Conservation (phyloP, 163 green algal species). For the Volvox carteri region DNA sequence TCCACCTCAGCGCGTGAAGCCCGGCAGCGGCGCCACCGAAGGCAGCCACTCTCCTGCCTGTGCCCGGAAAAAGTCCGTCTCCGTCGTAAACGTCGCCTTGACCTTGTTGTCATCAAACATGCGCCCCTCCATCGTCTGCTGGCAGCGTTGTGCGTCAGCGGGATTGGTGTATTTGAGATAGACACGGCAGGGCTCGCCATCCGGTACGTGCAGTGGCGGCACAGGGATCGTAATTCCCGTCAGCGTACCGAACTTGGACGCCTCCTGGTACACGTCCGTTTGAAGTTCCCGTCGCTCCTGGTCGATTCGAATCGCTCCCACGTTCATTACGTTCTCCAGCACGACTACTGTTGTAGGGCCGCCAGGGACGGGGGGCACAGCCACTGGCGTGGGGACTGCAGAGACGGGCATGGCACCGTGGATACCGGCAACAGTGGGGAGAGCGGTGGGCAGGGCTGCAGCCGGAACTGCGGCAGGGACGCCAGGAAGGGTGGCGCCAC, state of each 20-base stretch:
- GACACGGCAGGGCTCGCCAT: slow-evolving; percentile 51
- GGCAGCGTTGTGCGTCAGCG: slow-evolving; percentile 42
- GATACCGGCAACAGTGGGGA: not conserved
- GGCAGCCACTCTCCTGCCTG: slow-evolving; percentile 72
- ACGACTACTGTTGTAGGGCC: slow-evolving; percentile 74
- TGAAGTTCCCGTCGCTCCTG: slow-evolving; percentile 76
- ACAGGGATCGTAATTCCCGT: slow-evolving; percentile 60
- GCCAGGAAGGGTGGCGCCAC: not conserved
- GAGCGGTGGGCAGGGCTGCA: not conserved
- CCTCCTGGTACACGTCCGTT: slow-evolving; percentile 56
- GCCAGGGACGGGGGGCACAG: slow-evolving; percentile 15
- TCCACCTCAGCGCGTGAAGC: not conserved
- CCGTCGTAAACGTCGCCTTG: slow-evolving; percentile 57
- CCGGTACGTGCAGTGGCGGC: slow-evolving; percentile 45
- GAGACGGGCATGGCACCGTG: not conserved
- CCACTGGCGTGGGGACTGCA: slow-evolving; percentile 51
- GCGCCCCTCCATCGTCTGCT: slow-evolving; percentile 67
- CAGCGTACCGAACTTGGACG: slow-evolving; percentile 55
- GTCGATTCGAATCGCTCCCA: slow-evolving; percentile 67
- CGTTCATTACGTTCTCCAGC: slow-evolving; percentile 79
- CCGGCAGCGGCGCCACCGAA: not conserved
- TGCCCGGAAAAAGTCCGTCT: slow-evolving; percentile 71
- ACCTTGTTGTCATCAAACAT: slow-evolving; percentile 72
- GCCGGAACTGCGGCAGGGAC: not conserved
- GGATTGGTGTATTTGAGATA: slow-evolving; percentile 60